phyloP scores from a whole-genome alignment of 768 basidiomycete genomes.

The Lentinula guzmanii region DNA sequence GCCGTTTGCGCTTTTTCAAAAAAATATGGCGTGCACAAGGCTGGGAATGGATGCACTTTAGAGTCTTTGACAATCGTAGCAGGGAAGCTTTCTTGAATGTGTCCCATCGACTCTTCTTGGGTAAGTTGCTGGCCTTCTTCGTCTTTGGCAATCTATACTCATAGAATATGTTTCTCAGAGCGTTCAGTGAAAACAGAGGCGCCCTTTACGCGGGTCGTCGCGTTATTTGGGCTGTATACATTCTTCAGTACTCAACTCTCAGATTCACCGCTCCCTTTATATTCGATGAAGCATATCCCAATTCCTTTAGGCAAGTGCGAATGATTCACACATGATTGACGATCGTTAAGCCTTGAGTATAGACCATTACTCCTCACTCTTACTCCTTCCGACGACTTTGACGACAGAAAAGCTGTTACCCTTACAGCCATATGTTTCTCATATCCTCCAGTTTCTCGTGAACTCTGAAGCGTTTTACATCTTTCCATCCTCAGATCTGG shows the following conservation, averaged over 20 bases:
- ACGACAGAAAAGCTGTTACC: slow-evolving; percentile 31
- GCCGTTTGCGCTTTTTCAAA: slow-evolving; percentile 70
- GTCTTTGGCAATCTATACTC: neutral
- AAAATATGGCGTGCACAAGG: slow-evolving; percentile 57
- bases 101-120: slow-evolving; percentile 59
- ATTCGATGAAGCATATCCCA: slow-evolving; percentile 46
- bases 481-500: slow-evolving; percentile 44
- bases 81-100: slow-evolving; percentile 58
- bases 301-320: slow-evolving; percentile 50
- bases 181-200: slow-evolving; percentile 41
- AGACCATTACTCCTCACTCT: slow-evolving; percentile 56
- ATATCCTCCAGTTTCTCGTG: slow-evolving; percentile 43
- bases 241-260: slow-evolving; percentile 67
- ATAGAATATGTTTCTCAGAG: slow-evolving; percentile 32
- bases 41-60: slow-evolving; percentile 76
- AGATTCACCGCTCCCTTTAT: slow-evolving; percentile 42
- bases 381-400: slow-evolving; percentile 41
- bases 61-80: slow-evolving; percentile 60
- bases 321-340: neutral
- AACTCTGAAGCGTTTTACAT: slow-evolving; percentile 51
- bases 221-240: slow-evolving; percentile 65
- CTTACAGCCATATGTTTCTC: slow-evolving; percentile 45
- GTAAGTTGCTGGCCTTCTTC: slow-evolving; percentile 28
- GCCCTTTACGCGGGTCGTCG: slow-evolving; percentile 50
- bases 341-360: neutral